phyloP scores from a whole-genome alignment of 2,329 filamentous ascomycete genomes.

The Stachybotrys chartarum region DNA sequence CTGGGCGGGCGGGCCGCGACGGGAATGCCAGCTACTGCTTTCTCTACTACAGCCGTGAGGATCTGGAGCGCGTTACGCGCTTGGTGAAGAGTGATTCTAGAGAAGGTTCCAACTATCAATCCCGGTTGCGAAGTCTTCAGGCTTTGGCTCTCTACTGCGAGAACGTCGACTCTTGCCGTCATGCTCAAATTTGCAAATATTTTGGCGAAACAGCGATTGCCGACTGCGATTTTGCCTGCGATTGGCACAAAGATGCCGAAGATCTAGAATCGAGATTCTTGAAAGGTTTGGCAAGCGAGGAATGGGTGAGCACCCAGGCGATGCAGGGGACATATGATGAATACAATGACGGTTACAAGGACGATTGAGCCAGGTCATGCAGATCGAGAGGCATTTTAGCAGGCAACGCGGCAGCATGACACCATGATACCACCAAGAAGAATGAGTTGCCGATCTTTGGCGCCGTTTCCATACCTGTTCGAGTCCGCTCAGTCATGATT shows the following conservation, averaged over 20 bases:
- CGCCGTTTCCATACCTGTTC: no score
- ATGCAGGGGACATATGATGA: conserved; percentile 50
- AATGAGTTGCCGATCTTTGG: no score
- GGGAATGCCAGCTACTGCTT: conserved; percentile 82
- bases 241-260: conserved; percentile 64
- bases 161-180: conserved; percentile 63
- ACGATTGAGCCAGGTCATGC: no score
- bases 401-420: no score
- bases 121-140: conserved; percentile 55
- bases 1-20: conserved; percentile 82
- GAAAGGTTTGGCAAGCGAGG: conserved; percentile 49
- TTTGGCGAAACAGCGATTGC: conserved; percentile 61
- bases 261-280: conserved; percentile 51
- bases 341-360: conserved; percentile 38
- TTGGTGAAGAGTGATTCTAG: conserved; percentile 41
- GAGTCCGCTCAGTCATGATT: no score
- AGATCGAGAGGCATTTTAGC: no score
- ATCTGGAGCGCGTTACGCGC: conserved; percentile 65
- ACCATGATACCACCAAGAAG: no score
- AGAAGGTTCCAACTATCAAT: conserved; percentile 34
- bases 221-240: conserved; percentile 67
- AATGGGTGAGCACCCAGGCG: conserved; percentile 57
- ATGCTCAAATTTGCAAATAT: conserved; percentile 66
- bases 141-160: conserved; percentile 78
- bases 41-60: conserved; percentile 84